Base-by-base conservation (phyloP, 202 grass and related monocot species). In the Carex arenaria region DNA sequence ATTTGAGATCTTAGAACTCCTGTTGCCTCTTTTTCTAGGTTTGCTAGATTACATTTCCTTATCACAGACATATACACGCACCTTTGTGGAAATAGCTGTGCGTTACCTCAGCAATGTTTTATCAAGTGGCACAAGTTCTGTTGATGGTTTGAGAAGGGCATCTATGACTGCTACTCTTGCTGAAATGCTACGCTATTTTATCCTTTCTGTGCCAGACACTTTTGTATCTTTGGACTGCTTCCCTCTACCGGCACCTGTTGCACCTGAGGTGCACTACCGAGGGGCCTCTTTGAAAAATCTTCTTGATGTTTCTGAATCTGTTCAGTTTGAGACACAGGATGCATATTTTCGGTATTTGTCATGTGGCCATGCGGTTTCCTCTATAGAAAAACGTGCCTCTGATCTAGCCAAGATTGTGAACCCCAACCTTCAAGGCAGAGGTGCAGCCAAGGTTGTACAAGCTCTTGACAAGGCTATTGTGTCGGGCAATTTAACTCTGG, bases 151-250 rank as follows among this genome's bases (percentile, higher is more conserved):
- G 11, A 93, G 87, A 84, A 93, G 88, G 87, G 51, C 84, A 84
- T 91, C 91, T 57, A 83, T 96, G 80, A 67, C 84, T 78, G 78
- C 85, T 87, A 82, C 84, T 87, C 84, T 96, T 86, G 91, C 89
- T 83, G 89, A 94, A 87, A 89, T 96, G 78, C 60, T 99, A 57
- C 86, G 85, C 53, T 91, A 96, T 87, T 90, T 99, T 93, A 88
- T 96, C 71, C 80, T 99, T 73, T 80, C 90, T 53, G 96, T 94
- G 68, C 96, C 96, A 14, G 96, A 99, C 89, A 94, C 89, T 45
- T 99, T 99, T 88, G 96, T 99, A 86, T 93, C 96, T 78, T 91
- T 94, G 87, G 96, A 99, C 84, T 96, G 93, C 87, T 94, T 99
- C 81, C 96, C 96, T 87, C 84, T 99, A 49, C 93, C 96, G 54